These are phyloP conservation scores for Gymnopus androsaceus DNA, from an alignment of 1,284 basidiomycete species.

Conservation along the genomic window DNA sequence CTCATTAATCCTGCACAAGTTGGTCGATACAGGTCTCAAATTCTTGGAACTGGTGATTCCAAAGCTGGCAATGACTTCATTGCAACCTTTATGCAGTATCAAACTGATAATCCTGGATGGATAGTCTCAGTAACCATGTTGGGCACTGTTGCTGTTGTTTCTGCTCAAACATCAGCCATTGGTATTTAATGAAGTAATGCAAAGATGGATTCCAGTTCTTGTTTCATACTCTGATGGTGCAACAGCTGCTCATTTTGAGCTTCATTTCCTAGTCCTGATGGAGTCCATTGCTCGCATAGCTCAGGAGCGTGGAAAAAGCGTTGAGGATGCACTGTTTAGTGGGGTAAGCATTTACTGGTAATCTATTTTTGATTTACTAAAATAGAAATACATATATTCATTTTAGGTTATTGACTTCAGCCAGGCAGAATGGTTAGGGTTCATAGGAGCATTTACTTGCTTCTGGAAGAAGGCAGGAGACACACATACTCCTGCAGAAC, in stretches of 20 bases:
- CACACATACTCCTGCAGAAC: constrained; percentile 4
- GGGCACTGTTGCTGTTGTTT: constrained; percentile 6
- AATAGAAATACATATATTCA: too few species aligned
- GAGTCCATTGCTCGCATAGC: constrained; percentile 1
- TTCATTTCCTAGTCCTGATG: constrained; percentile 2
- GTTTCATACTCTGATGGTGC: constrained; percentile 7
- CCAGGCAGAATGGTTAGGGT: constrained; percentile 2
- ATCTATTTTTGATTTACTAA: too few species aligned
- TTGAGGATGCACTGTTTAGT: constrained; percentile 23
- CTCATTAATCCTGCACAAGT: neutral
- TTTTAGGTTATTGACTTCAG: constrained; percentile 25
- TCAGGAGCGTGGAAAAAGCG: neutral
- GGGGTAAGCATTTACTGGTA: constrained; percentile 24
- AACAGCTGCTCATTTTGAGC: neutral
- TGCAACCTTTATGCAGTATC: constrained; percentile 1
- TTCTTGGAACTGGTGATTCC: neutral
- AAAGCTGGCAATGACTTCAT: constrained; percentile 7
- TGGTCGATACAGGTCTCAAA: neutral
- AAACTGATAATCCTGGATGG: neutral
- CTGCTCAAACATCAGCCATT: constrained; percentile 7
- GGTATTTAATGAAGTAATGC: neutral
- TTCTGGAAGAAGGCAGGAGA: constrained; percentile 1
- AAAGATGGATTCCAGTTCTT: neutral
- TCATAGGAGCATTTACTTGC: constrained; percentile 1
- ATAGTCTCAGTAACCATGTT: constrained; percentile 1